Evolutionary conservation across 148 eudicot genomes (phyloP), one percentile per base, ranked within the genome.

Genomic region (Cornus florida): DNA sequence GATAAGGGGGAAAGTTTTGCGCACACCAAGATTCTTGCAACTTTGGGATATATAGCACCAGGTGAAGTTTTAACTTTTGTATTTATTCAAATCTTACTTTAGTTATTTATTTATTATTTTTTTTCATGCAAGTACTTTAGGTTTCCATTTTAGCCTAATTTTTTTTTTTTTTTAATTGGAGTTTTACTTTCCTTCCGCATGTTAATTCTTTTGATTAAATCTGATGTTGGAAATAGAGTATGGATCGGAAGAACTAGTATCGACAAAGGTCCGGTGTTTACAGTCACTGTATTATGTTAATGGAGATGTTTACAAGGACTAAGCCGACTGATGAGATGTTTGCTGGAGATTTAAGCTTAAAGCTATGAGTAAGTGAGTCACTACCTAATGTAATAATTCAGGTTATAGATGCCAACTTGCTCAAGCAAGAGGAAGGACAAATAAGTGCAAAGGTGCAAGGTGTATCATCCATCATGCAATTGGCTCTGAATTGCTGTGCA

Each of bases 31-130:
- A 75, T 69, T 17, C 11, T 75, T 2, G 77, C 50, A 35, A 75
- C 77, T 2, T 32, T 75, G 14, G 69, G 77, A 16, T 75, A 75
- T 22, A 75, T 75, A 5, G 48, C 77, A 59, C 77, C 69, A 75
- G 77, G 77, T 75, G 28, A 10, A 4, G 13, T n/a, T 11, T 17
- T 39, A 33, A 19, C 24, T 13, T 33, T 39, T 39, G 7, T 4
- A 4, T 10, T 33, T 35, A 33, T 22, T 60, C 3, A 11, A n/a
- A 33, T 50, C 62, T 60, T 7, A 31, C 2, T 24, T 4, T 10
- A 17, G 3, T 4, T 0, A 7, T 11, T 13, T 73, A 3, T 43
- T 6, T 32, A 32, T 33, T 2, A 7, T 31, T 32, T 28, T 32
- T 28, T 28, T 28, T 28, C 5, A 39, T 7, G 7, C 5, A 22